Evolutionary conservation across 1,139 yeast genomes (phyloP).

Genomic region (Blastobotrys buckinghamii): DNA sequence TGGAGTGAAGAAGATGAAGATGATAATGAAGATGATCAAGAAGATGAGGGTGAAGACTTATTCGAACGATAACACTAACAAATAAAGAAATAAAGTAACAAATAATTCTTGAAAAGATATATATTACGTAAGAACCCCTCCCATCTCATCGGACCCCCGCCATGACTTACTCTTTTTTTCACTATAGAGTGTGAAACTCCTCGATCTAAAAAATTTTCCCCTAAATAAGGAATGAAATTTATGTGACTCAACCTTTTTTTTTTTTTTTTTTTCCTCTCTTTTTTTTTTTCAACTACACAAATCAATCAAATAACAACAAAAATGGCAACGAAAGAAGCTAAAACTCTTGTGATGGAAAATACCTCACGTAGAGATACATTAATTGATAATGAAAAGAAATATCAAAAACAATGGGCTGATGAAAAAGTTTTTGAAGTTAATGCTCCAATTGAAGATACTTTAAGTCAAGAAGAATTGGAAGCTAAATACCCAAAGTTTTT

Average conservation of each 20-base stretch:
- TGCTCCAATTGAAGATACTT: constrained; percentile 73
- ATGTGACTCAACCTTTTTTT: constrained; percentile 1
- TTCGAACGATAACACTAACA: background rate
- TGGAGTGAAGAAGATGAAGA: background rate
- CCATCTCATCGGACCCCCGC: too few relatives aligned
- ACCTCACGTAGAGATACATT: constrained; percentile 93
- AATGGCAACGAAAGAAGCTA: constrained; percentile 23
- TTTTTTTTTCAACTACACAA: too few relatives aligned
- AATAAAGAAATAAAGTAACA: too few relatives aligned
- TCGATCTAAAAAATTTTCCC: too few relatives aligned
- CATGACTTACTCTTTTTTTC: too few relatives aligned
- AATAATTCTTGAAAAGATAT: too few relatives aligned
- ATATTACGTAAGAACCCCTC: too few relatives aligned
- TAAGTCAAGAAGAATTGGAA: constrained; percentile 66
- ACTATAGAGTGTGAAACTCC: too few relatives aligned
- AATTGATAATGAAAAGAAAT: constrained; percentile 82
- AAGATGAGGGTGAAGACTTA: background rate
- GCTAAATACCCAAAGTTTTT: constrained; percentile 79
- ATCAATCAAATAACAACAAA: background rate
- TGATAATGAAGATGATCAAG: background rate
- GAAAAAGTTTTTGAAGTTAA: constrained; percentile 80
- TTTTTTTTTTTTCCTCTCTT: too few relatives aligned
- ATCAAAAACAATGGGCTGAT: constrained; percentile 81
- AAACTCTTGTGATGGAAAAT: constrained; percentile 39
- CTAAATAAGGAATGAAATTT: background rate